Base-by-base conservation (phyloP, 306 rosid species). In the Fagus sylvatica region DNA sequence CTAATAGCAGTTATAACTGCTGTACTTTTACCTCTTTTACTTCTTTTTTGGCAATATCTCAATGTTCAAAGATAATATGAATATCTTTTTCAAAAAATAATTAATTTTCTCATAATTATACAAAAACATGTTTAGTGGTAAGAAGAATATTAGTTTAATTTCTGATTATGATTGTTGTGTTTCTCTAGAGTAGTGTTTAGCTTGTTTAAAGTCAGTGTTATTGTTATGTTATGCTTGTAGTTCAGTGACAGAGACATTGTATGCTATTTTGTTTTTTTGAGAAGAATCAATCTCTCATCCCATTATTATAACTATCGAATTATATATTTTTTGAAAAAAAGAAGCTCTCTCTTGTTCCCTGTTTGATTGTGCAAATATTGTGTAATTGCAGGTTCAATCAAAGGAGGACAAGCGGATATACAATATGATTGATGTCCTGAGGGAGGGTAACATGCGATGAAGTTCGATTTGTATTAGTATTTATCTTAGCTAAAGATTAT, bases 381-480 rank as follows among this genome's bases (percentile, higher is more conserved):
- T 33, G 11, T 41, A 16, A 16, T 34, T 88, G 85, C 91, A 93
- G 97, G 77, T 90, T 84, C 83, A 72, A 53, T 69, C 76, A 56
- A 88, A 80, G 84, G 88, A 87, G 16, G 81, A 83, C 22, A 88
- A 91, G 81, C 83, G 87, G 85, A 62, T 93, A 71, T 91, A 83
- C 81, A 76, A 86, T 76, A 93, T 93, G 97, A 85, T 91, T 16
- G 98, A 91, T 77, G 98, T 91, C 33, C 73, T 93, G 84, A 82
- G 92, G 67, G 97, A 87, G 88, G 96, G 96, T 34, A 90, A 78
- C 75, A 93, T 91, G 96, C 85, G 93, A 70, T 90, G 84, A 86
- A 78, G 19, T 69, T 70, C 71, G 55, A 71, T 49, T 64, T 57
- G 53, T 54, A 13, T 6, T 59, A 53, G 65, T 39, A 53, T 17